Evolutionary conservation across 768 basidiomycete species (phyloP).

Genomic region (Leucogyrophana mollusca): DNA sequence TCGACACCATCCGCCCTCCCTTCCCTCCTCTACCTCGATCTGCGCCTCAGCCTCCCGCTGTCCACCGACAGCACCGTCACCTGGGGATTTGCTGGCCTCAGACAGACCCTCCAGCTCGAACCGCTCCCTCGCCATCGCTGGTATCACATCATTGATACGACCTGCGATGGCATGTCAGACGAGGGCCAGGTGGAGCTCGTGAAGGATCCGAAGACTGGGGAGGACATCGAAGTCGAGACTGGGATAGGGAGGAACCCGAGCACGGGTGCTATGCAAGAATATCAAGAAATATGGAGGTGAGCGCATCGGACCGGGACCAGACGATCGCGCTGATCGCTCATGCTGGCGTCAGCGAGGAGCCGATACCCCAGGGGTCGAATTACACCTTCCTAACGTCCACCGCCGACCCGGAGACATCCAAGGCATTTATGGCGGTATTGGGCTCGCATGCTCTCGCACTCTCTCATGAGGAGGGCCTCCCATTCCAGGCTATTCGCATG

Average conservation of each 20-base stretch:
- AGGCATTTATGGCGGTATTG: constrained; percentile 15
- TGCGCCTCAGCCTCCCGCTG: constrained; percentile 11
- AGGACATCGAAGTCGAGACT: constrained; percentile 13
- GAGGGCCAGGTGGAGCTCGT: not conserved
- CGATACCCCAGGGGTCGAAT: constrained; percentile 2
- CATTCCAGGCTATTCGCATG: no score
- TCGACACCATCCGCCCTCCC: constrained; percentile 3
- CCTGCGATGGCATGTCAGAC: no score
- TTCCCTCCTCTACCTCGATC: constrained; percentile 15
- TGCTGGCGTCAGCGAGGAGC: constrained; percentile 6
- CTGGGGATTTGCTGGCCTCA: constrained; percentile 15
- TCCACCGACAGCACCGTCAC: constrained; percentile 1
- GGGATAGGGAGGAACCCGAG: constrained; percentile 11
- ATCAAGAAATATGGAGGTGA: constrained; percentile 22
- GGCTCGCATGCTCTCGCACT: constrained; percentile 17
- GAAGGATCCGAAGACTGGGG: constrained; percentile 1
- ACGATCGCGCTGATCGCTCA: not conserved
- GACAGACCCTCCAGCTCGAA: constrained; percentile 5
- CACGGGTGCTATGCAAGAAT: constrained; percentile 13
- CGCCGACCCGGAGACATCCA: constrained; percentile 8
- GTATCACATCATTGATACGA: constrained; percentile 15
- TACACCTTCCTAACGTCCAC: constrained; percentile 18
- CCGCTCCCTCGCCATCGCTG: constrained; percentile 12
- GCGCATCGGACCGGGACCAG: not conserved
- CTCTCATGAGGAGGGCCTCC: constrained; percentile 3